Evolutionary conservation across 108 stramenopile species (phyloP), one percentile per base, ranked within the genome.

Genomic region (Mayamaea pseudoterrestris): DNA sequence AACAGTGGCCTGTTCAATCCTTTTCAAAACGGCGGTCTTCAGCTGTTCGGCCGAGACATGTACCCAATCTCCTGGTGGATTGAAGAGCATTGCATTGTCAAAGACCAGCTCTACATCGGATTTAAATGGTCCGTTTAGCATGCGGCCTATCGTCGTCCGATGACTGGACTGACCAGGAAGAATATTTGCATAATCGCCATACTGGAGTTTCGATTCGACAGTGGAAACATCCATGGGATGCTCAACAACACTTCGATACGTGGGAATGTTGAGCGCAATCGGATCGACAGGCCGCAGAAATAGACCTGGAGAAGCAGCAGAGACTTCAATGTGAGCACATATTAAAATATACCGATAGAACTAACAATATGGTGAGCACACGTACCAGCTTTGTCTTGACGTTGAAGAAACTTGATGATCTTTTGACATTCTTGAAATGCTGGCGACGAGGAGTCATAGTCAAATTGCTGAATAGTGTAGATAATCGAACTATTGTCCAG

Each of bases 201-300:
- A 60, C 31, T 88, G 73, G 5, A 96, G 69, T 40, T 88, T 74
- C 21, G 58, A 46, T 32, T 63, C 40, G 29, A 91, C 44, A 0
- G 95, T 98, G 8, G 80, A 74, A n/a, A 98, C 53, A 58, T 98
- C 97, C 97, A 98, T 98, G 1, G 97, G 94, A 39, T 68, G 44
- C 58, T 84, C 87, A 44, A 93, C 60, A n/a, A 90, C 73, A 8
- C 79, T 62, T 36, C 66, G 66, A 64, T 98, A 98, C 41, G 84
- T 71, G 1, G 91, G 93, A 41, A 98, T 81, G 12, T 65, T 65
- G 30, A 98, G 68, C 2, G 84, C 76, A n/a, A 90, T 73, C 0
- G 93, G 91, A 61, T 98, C 94, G 13, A 96, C 93, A 14, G 95
- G 93, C 37, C 63, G 44, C 45, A 75, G 40, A 47, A 94, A 94